These are phyloP conservation scores for Tinospora cordifolia DNA, from an alignment of 164 flowering plant genomes.

Conservation along the genomic window DNA sequence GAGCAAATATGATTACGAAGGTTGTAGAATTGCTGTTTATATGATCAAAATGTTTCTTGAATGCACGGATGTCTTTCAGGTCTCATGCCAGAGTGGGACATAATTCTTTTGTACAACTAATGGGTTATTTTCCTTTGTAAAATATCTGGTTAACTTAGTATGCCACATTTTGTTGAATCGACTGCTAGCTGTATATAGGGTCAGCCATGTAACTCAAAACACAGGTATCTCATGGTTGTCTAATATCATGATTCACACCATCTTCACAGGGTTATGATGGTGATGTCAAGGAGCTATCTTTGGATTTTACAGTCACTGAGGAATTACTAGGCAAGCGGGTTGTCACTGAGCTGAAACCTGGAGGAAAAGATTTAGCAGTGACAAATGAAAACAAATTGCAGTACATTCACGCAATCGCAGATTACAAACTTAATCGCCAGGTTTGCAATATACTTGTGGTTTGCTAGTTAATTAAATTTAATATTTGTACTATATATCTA, in stretches of 20 bases:
- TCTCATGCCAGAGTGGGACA: too few relatives aligned
- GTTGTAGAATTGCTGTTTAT: too few relatives aligned
- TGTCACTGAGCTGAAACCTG: conserved; percentile 78
- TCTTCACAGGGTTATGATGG: conserved; percentile 71
- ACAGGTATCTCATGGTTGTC: neutral
- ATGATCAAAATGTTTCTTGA: too few relatives aligned
- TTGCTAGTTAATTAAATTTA: conserved; percentile 1
- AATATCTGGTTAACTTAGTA: neutral
- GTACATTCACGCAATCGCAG: conserved; percentile 93
- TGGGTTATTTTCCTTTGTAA: neutral
- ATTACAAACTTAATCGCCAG: conserved; percentile 94
- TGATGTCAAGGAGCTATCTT: conserved; percentile 74
- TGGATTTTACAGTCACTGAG: conserved; percentile 93
- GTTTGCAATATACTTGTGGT: conserved; percentile 24
- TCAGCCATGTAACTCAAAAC: neutral
- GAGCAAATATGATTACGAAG: too few relatives aligned
- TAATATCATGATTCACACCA: neutral
- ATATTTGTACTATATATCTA: neutral
- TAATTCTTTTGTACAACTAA: neutral
- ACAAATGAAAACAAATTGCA: conserved; percentile 95
- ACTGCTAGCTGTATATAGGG: neutral
- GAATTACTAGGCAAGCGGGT: conserved; percentile 66
- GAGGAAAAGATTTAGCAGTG: conserved; percentile 77
- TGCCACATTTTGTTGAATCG: neutral
- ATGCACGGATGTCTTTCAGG: too few relatives aligned